phyloP scores from a whole-genome alignment of 257 asterid genomes.

The Forsythia suspensa region DNA sequence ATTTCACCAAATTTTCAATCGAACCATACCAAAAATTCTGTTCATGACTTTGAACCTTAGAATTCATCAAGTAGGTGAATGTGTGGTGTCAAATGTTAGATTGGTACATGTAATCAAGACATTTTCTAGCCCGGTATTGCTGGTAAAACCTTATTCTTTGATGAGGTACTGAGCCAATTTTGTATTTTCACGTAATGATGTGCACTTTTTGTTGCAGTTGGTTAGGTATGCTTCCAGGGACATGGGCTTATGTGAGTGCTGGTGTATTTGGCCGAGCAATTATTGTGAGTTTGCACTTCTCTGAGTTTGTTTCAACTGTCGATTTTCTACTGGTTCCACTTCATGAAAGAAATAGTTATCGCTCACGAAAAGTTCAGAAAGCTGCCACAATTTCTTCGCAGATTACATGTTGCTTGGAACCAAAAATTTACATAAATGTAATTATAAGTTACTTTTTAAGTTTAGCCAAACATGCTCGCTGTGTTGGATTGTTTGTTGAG shows the following conservation, averaged over 20 bases:
- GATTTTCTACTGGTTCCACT: neutral
- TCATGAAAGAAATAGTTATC: neutral
- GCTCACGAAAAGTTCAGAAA: neutral
- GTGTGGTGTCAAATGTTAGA: neutral
- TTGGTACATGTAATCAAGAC: neutral
- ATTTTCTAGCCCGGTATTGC: neutral
- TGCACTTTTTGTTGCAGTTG: constrained; percentile 56
- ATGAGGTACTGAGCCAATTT: too few relatives aligned
- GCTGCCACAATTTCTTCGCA: neutral
- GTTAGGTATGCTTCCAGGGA: constrained; percentile 98
- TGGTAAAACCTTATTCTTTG: neutral
- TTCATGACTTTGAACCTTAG: neutral
- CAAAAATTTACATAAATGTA: neutral
- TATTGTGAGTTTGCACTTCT: constrained; percentile 59
- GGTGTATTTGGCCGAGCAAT: constrained; percentile 97
- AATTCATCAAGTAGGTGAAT: neutral
- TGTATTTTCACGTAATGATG: neutral
- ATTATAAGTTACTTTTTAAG: neutral
- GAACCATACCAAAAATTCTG: neutral
- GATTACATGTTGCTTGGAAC: neutral
- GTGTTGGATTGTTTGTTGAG: neutral
- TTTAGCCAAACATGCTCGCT: neutral
- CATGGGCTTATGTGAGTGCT: constrained; percentile 98
- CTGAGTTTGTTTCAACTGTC: neutral
- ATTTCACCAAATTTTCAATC: neutral